These are phyloP conservation scores for Kazachstania taianensis DNA, from an alignment of 805 yeast species.

Conservation along the genomic window DNA sequence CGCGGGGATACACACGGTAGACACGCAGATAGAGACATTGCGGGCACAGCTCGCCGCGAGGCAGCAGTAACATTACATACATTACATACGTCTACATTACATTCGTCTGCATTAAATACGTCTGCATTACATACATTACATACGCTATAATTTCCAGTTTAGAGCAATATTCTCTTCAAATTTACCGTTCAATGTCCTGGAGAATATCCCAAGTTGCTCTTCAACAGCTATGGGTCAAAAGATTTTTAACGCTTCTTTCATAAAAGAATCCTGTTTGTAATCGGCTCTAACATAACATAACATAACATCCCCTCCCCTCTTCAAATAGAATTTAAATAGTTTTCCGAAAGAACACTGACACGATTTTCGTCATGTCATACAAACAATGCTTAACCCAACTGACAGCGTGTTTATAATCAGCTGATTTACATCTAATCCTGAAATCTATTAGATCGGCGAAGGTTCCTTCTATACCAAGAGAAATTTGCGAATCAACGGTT, in stretches of 20 bases:
- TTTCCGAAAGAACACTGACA: constrained; percentile 45
- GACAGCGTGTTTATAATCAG: constrained; percentile 57
- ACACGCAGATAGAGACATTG: constrained; percentile 35
- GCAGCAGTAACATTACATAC: not conserved
- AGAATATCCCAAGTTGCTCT: no score
- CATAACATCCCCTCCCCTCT: constrained; percentile 40
- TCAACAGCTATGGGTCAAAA: constrained; percentile 61
- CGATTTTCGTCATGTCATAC: constrained; percentile 56
- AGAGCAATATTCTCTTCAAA: no score
- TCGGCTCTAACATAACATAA: constrained; percentile 56
- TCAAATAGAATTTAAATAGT: constrained; percentile 31
- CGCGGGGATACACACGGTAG: constrained; percentile 35
- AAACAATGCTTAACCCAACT: constrained; percentile 66
- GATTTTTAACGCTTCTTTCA: constrained; percentile 57
- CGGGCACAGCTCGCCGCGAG: constrained; percentile 27
- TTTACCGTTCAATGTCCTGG: no score
- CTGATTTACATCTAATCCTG: constrained; percentile 48
- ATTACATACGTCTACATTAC: not conserved
- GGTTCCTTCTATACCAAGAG: constrained; percentile 46
- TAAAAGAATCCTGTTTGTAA: constrained; percentile 46
- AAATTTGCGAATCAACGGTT: constrained; percentile 48
- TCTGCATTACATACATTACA: not conserved
- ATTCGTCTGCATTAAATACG: no score
- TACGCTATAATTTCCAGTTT: not conserved
- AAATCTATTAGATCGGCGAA: constrained; percentile 60